phyloP scores from a whole-genome alignment of 2,329 filamentous ascomycete species.

The Colletotrichum musae region DNA sequence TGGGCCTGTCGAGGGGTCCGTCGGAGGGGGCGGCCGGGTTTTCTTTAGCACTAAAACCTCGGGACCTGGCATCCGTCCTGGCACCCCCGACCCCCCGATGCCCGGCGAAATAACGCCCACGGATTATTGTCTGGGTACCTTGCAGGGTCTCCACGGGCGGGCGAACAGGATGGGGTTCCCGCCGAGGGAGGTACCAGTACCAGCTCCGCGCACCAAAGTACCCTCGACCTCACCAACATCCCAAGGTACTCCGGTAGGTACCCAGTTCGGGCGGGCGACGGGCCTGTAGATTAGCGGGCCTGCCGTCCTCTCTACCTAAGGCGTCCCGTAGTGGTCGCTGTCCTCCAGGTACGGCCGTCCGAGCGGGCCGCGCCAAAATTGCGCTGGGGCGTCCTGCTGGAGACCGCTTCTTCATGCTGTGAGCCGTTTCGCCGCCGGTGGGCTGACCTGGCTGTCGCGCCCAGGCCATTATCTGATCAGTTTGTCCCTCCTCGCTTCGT shows the following conservation, averaged over 20 bases:
- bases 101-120: background rate
- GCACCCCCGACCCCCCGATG: background rate
- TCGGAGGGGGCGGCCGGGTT: background rate
- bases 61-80: background rate
- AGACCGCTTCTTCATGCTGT: conserved; percentile 23
- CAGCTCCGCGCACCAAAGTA: no score
- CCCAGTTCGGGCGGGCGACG: conserved; percentile 29
- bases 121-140: conserved; percentile 2
- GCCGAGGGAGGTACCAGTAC: no score
- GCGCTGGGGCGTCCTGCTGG: conserved; percentile 27
- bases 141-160: conserved; percentile 2
- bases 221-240: no score
- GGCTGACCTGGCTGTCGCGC: conserved; percentile 11
- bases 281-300: conserved; percentile 41
- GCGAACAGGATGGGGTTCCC: no score
- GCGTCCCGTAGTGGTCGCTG: no score
- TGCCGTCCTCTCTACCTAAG: conserved; percentile 5
- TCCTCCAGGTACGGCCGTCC: conserved; percentile 3
- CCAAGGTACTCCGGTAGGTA: no score
- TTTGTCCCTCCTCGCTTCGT: background rate
- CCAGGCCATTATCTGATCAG: conserved; percentile 1
- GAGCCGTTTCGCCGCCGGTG: conserved; percentile 11
- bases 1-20: background rate
- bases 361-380: conserved; percentile 41
- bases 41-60: background rate